Evolutionary conservation across 139 green algal genomes (phyloP), one percentile per base, ranked within the genome.

Genomic region (Asterochloris erici): DNA sequence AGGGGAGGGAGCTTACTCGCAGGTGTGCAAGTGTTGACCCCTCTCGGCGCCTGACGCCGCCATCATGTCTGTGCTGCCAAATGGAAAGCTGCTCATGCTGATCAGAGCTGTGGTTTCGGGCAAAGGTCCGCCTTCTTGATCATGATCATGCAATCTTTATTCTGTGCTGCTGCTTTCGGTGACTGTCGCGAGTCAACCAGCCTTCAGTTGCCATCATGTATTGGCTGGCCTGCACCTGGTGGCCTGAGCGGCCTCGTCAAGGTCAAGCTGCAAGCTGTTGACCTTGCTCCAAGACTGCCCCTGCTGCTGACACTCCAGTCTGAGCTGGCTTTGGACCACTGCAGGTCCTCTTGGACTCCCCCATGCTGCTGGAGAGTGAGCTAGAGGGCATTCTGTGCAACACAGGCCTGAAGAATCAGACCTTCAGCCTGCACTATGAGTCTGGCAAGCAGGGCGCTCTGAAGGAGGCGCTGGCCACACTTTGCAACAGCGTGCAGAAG

Each of bases 351-450:
- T 89, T 99, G 27, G 88, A 93, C 62, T 93, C 86, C 76, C 96
- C 96, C 28, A 93, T 99, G 84, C 87, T 99, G 87, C 91, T 95
- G 71, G 96, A 99, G 90, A 86, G 69, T 13, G 95, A 99, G 91
- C 87, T 99, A 83, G 83, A 89, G 68, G 89, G 91, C 27, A 90
- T 98, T 60, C 73, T 78, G 61, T 82, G 71, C 60, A 85, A 93
- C 78, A 85, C 87, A 0, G 80, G 83, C 10, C 88, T 98, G 66
- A 77, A 83, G 61, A 89, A 86, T 61, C 83, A 90, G 84, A 90
- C 86, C 14, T 95, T 96, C 83, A 79, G 85, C 60, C 68, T 92
- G 84, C 85, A 81, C 84, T 96, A 94, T 78, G 80, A 83, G 28
- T 89, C 84, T 1, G 90, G 92, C 82, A 86, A 88, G 77, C 21